Evolutionary conservation across 371 early-diverging fungal species (phyloP), one percentile per base, ranked within the genome.

Genomic region (Funneliformis caledonium): DNA sequence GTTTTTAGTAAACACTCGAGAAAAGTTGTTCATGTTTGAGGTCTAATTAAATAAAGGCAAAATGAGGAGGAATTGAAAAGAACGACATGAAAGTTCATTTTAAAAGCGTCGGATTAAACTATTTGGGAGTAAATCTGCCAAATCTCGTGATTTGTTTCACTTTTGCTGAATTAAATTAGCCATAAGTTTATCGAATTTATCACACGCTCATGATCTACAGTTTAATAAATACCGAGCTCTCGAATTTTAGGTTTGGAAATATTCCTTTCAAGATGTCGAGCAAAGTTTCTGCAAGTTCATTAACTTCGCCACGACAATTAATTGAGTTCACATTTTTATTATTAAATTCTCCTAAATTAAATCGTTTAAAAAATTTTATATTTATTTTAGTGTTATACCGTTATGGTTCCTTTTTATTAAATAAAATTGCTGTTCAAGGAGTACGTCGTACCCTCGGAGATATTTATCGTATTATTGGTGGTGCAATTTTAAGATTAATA

Each of bases 311-410:
- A 56, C 56, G 56, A 19, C 16, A 56, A 19, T 56, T 56, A 56
- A n/a, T 56, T 4, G 56, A 56, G 19, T 56, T 56, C 16, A 19
- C 56, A 4, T 56, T 56, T 8, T 0, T 56, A 16, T 56, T 56
- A 7, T 56, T 56, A 56, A 85, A 87, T 82, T 83, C 82, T 72
- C 87, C 87, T 11, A 82, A 84, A n/a, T 81, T 88, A 52, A 80
- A 70, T 65, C 81, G 83, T 72, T 62, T 89, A 67, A 91, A 92
- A 82, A 92, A 92, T 76, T 83, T 91, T 81, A 85, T 91, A 33
- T 91, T 92, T 76, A 76, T 92, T 59, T 68, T 91, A 69, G 90
- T 92, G 16, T 7, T 92, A 26, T 83, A 87, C 74, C 87, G 88
- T 80, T 85, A 88, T 79, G 88, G 88, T 84, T 87, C 86, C 7